Conservation (phyloP, 2,329 filamentous ascomycete species). For the Berkeleyomyces rouxiae region DNA sequence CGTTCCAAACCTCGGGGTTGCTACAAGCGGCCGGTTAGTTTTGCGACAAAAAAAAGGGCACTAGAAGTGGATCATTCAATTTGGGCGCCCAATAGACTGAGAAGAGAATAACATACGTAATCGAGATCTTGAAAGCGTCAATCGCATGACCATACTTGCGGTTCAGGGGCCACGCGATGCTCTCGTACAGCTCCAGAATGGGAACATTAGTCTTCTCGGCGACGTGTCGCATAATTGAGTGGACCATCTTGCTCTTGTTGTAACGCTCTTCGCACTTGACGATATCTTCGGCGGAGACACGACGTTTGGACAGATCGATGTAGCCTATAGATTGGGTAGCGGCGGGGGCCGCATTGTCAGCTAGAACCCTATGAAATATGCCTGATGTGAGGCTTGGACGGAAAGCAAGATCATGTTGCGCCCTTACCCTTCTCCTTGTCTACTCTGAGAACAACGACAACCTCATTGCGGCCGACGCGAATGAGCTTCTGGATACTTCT, state of each 20-base stretch:
- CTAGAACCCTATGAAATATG: neutral
- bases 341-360: neutral
- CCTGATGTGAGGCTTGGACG: neutral
- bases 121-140: slow-evolving; percentile 97
- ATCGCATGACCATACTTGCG: slow-evolving; percentile 93
- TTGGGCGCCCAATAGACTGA: neutral
- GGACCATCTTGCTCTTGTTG: slow-evolving; percentile 99
- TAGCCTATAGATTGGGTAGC: slow-evolving; percentile 36
- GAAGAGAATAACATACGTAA: slow-evolving; percentile 49
- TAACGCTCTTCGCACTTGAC: slow-evolving; percentile 97
- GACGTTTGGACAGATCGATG: slow-evolving; percentile 96
- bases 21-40: slow-evolving; percentile 25
- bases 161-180: slow-evolving; percentile 92
- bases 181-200: slow-evolving; percentile 89
- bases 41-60: neutral
- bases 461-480: slow-evolving; percentile 91
- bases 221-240: slow-evolving; percentile 97
- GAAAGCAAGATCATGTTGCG: neutral
- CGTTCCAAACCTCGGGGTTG: slow-evolving; percentile 91
- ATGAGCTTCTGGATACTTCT: slow-evolving; percentile 98
- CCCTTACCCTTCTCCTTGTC: slow-evolving; percentile 86
- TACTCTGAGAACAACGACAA: slow-evolving; percentile 93
- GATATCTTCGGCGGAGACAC: slow-evolving; percentile 94
- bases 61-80: neutral
- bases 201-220: slow-evolving; percentile 90